A percentile compares a stretch with the other conserved stretches of the same genome.
Evolutionary conservation across 208 protist species (phyloP).

Genomic region (Strigomonas culicis): DNA sequence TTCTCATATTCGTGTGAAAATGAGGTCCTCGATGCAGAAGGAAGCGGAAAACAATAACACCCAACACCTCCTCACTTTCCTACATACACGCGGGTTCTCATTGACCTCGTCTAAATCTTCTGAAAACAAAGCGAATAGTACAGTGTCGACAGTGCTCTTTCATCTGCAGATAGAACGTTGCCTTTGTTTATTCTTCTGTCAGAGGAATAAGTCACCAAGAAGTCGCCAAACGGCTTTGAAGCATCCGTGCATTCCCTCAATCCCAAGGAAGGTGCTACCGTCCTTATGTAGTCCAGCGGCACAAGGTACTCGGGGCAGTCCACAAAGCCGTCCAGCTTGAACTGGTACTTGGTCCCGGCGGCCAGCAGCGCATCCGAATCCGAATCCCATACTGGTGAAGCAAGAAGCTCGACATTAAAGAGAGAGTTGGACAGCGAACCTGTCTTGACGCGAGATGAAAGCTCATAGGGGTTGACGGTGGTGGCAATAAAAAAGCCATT

Average conservation of each 20-base stretch:
- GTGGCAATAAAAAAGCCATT: conserved; percentile 75
- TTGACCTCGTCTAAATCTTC: too few relatives aligned
- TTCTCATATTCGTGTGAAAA: too few relatives aligned
- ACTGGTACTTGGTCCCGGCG: conserved; percentile 68
- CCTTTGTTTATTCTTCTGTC: conserved; percentile 35
- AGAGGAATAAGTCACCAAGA: conserved; percentile 24
- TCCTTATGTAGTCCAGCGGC: conserved; percentile 30
- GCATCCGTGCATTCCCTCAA: conserved; percentile 17
- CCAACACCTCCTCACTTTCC: too few relatives aligned
- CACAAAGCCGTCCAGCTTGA: conserved; percentile 83
- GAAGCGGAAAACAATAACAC: too few relatives aligned
- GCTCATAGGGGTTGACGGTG: conserved; percentile 50
- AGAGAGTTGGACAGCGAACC: conserved; percentile 25
- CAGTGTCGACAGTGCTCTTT: conserved; percentile 19
- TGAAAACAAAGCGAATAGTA: conserved; percentile 5
- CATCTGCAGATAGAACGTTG: conserved; percentile 23
- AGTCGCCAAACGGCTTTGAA: conserved; percentile 35
- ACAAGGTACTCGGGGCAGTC: conserved; percentile 86
- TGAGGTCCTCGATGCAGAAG: too few relatives aligned
- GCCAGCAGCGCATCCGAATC: conserved; percentile 21
- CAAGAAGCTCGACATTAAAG: conserved; percentile 29
- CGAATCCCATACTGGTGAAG: not conserved
- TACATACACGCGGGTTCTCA: too few relatives aligned
- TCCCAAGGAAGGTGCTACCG: conserved; percentile 14
- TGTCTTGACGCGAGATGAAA: conserved; percentile 35